Conservation (phyloP, 2,329 filamentous ascomycete genomes). For the Lojkania enalia region DNA sequence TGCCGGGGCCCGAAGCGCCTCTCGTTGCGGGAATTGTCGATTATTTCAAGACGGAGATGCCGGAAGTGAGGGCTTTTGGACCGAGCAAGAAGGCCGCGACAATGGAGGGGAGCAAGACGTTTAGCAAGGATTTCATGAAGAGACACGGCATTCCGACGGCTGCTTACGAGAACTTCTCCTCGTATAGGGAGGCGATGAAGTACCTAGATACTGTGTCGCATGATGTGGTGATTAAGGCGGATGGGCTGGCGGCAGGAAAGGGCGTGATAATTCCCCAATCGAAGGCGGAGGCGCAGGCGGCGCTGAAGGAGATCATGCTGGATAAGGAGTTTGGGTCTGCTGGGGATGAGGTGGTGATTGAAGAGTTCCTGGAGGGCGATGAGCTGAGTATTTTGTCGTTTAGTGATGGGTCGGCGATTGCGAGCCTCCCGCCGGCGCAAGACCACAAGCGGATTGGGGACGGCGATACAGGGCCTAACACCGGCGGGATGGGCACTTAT, state of each 20-base stretch:
- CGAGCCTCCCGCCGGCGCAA: conserved; percentile 85
- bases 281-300: conserved; percentile 80
- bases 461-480: conserved; percentile 88
- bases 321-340: conserved; percentile 83
- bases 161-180: conserved; percentile 83
- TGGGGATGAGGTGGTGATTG: conserved; percentile 90
- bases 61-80: conserved; percentile 61
- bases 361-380: conserved; percentile 89
- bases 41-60: conserved; percentile 67
- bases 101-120: conserved; percentile 96
- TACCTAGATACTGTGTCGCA: conserved; percentile 61
- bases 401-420: conserved; percentile 83
- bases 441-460: conserved; percentile 96
- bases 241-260: conserved; percentile 89
- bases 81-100: conserved; percentile 80
- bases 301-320: conserved; percentile 87
- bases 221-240: conserved; percentile 81
- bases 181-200: conserved; percentile 70
- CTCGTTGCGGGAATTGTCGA: conserved; percentile 87
- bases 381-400: conserved; percentile 92
- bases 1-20: conserved; percentile 92
- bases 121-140: conserved; percentile 98
- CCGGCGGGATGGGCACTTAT: conserved; percentile 97
- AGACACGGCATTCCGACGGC: conserved; percentile 88
- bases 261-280: conserved; percentile 86